These are phyloP conservation scores for Viola pubescens DNA, from an alignment of 441 rosid genomes.

Conservation along the genomic window DNA sequence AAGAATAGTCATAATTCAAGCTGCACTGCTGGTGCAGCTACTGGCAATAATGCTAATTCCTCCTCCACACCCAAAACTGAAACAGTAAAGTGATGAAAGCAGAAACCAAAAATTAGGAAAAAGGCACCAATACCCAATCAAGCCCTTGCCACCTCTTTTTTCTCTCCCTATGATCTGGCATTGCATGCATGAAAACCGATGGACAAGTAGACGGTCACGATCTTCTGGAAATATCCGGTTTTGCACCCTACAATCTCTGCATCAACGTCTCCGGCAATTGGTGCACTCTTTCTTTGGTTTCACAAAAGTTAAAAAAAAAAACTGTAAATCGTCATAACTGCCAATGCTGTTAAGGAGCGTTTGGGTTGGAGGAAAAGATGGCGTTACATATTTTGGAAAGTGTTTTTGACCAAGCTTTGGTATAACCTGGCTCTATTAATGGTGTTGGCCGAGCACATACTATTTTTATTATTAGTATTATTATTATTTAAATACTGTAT, in stretches of 20 bases:
- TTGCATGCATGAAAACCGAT: conserved; percentile 21
- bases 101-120: not conserved
- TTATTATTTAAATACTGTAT: too few relatives aligned
- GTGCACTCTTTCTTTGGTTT: conserved; percentile 8
- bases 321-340: conserved; percentile 9
- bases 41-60: conserved; percentile 14
- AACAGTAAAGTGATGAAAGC: conserved; percentile 21
- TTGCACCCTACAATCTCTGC: not conserved
- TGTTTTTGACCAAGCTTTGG: too few relatives aligned
- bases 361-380: not conserved
- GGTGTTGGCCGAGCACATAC: too few relatives aligned
- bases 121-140: not conserved
- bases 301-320: conserved; percentile 10
- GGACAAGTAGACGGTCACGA: conserved; percentile 22
- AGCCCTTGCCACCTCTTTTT: conserved; percentile 4
- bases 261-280: too few relatives aligned
- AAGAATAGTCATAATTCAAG: conserved; percentile 30
- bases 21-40: conserved; percentile 28
- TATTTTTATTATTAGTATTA: too few relatives aligned
- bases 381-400: too few relatives aligned
- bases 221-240: conserved; percentile 4
- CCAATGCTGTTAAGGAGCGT: conserved; percentile 11
- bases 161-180: conserved; percentile 10
- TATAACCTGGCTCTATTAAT: too few relatives aligned
- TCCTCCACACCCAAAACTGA: conserved; percentile 19